Percentiles rank a stretch among this genome's conserved stretches.
Conservation (phyloP, 345 rosid species). For the Eucalyptus victrix region DNA sequence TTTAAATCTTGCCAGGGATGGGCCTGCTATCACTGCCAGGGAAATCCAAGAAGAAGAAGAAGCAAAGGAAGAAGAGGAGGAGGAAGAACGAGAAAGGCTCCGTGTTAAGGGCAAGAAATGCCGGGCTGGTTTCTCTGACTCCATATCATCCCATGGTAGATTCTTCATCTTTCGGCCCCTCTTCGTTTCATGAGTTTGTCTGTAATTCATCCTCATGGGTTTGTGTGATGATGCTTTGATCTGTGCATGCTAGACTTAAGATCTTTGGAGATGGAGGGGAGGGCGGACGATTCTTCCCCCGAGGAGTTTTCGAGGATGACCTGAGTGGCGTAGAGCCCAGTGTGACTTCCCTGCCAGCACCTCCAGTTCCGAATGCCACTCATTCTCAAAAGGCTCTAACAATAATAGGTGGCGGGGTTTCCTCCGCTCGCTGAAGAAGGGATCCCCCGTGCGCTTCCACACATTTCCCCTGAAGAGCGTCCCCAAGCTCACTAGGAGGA, state of each 20-base stretch:
- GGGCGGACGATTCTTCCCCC: not conserved
- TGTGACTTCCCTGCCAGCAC: conserved; percentile 35
- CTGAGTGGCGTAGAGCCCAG: conserved; percentile 3
- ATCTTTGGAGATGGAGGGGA: conserved; percentile 2
- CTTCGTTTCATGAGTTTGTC: not conserved
- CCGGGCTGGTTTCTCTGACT: conserved; percentile 36
- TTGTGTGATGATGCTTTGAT: not conserved
- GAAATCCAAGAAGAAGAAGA: not conserved
- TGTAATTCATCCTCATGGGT: not conserved
- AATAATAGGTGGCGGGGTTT: conserved; percentile 38
- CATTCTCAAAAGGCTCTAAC: not conserved
- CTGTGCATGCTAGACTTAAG: conserved; percentile 8
- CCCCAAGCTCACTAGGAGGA: conserved; percentile 59
- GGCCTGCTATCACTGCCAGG: not conserved
- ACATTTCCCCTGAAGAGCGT: conserved; percentile 27
- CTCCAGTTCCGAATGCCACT: conserved; percentile 31
- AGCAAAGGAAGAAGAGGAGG: not conserved
- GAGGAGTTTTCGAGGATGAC: conserved; percentile 14
- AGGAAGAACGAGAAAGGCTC: conserved; percentile 7
- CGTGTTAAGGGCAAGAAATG: conserved; percentile 11
- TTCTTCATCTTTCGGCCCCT: not conserved
- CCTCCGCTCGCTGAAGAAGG: conserved; percentile 46
- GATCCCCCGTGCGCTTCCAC: conserved; percentile 35
- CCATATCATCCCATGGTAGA: conserved; percentile 35
- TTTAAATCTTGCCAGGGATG: conserved; percentile 8